phyloP scores from a whole-genome alignment of 768 basidiomycete species.

The Pholiota molesta region DNA sequence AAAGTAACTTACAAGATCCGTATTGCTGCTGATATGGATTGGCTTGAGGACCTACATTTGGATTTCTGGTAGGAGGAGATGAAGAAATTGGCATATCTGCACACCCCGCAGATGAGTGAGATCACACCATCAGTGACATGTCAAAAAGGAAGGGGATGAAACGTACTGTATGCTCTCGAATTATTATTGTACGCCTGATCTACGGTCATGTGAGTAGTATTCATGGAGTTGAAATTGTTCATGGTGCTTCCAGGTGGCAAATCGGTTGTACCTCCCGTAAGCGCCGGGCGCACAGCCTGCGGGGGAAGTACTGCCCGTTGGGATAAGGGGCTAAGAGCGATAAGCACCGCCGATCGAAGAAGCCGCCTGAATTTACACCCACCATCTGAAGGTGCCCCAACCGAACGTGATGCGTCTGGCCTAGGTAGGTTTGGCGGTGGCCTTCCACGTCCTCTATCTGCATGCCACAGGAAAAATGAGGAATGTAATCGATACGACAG shows the following conservation, averaged over 20 bases:
- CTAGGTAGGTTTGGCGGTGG: not conserved
- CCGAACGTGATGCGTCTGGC: not conserved
- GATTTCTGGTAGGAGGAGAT: not conserved
- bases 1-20: not conserved
- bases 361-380: not conserved
- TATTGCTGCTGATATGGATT: not conserved
- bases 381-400: not conserved
- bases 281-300: not conserved
- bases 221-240: not conserved
- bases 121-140: not conserved
- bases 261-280: not conserved
- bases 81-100: not conserved
- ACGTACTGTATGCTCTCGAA: not conserved
- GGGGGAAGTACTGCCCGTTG: not conserved
- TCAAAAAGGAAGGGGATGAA: not conserved
- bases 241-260: conserved; percentile 1
- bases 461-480: not conserved
- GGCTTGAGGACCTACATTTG: conserved; percentile 1
- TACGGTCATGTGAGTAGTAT: not conserved
- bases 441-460: not conserved
- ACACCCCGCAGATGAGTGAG: not conserved
- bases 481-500: not conserved
- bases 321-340: not conserved
- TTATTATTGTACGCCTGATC: not conserved
- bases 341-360: not conserved